These are phyloP conservation scores for Komagataella mondaviorum DNA, from an alignment of 805 yeast species.

Conservation along the genomic window DNA sequence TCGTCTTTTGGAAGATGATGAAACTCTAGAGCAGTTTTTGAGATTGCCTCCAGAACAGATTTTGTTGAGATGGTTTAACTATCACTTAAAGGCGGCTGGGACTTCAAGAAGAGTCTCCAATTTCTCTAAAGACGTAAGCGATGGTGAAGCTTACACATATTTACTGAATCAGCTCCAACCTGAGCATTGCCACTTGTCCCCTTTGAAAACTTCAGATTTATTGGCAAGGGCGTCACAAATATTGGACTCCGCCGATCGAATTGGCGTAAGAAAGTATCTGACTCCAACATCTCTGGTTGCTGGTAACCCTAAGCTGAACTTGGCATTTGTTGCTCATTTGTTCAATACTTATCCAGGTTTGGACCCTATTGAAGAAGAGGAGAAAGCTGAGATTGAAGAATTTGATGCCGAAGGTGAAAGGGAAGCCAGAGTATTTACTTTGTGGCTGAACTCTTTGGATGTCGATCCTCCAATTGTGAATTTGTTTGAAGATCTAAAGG, in stretches of 20 bases:
- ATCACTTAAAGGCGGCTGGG: slow-evolving; percentile 85
- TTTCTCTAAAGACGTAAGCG: slow-evolving; percentile 78
- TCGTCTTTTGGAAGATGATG: slow-evolving; percentile 89
- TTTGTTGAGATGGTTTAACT: slow-evolving; percentile 93
- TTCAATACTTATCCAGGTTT: slow-evolving; percentile 96
- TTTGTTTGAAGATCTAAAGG: slow-evolving; percentile 87
- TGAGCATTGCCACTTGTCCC: slow-evolving; percentile 64
- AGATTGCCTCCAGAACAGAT: slow-evolving; percentile 97
- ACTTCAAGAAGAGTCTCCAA: slow-evolving; percentile 79
- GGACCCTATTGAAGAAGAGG: slow-evolving; percentile 86
- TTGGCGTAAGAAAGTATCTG: slow-evolving; percentile 87
- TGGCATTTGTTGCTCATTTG: slow-evolving; percentile 94
- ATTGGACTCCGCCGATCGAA: slow-evolving; percentile 74
- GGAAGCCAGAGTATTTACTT: slow-evolving; percentile 95
- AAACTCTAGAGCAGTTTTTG: slow-evolving; percentile 90
- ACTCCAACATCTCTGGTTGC: slow-evolving; percentile 89
- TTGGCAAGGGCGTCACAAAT: slow-evolving; percentile 80
- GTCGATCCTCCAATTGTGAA: slow-evolving; percentile 91
- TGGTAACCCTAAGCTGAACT: slow-evolving; percentile 92
- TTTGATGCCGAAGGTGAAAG: slow-evolving; percentile 99
- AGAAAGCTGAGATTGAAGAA: slow-evolving; percentile 89
- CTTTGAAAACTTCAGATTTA: slow-evolving; percentile 67
- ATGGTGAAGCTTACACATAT: slow-evolving; percentile 92
- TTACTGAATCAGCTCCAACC: slow-evolving; percentile 83
- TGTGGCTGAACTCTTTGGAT: slow-evolving; percentile 94